Conservation (phyloP, 2,329 filamentous ascomycete species). For the Zopfia rhizophila region DNA sequence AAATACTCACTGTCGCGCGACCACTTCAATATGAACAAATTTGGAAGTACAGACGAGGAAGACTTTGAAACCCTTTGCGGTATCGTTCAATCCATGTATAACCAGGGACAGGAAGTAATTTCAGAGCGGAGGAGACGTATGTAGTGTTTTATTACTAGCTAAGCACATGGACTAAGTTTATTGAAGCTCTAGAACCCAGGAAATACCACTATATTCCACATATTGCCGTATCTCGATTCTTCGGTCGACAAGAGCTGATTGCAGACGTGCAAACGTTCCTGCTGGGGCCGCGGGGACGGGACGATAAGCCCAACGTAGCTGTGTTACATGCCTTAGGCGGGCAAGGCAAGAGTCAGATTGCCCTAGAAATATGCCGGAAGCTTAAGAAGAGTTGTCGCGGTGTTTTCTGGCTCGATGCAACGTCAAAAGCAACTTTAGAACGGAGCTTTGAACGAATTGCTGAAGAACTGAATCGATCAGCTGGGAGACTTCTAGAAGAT, state of each 20-base stretch:
- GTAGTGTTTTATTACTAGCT: too few relatives aligned
- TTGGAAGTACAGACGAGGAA: too few relatives aligned
- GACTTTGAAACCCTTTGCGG: too few relatives aligned
- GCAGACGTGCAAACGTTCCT: slow-evolving; percentile 1
- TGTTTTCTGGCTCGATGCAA: too few relatives aligned
- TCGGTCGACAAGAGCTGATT: slow-evolving; percentile 5
- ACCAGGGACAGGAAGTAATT: too few relatives aligned
- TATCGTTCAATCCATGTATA: too few relatives aligned
- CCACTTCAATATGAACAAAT: too few relatives aligned
- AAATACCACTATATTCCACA: slow-evolving; percentile 2
- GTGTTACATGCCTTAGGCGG: slow-evolving; percentile 13
- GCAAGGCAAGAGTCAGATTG: slow-evolving; percentile 14
- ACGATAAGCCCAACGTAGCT: slow-evolving; percentile 7
- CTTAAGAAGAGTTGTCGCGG: slow-evolving; percentile 1
- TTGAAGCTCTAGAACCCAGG: not conserved
- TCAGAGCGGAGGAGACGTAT: too few relatives aligned
- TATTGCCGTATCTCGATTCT: slow-evolving; percentile 6
- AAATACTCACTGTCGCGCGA: too few relatives aligned
- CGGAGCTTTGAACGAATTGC: slow-evolving; percentile 7
- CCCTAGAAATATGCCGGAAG: slow-evolving; percentile 11
- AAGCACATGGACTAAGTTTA: not conserved
- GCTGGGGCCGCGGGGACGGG: slow-evolving; percentile 3
- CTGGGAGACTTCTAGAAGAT: slow-evolving; percentile 4
- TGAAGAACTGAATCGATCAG: slow-evolving; percentile 4
- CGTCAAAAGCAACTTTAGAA: too few relatives aligned